Percentiles rank a stretch among this genome's conserved stretches.
Conservation (phyloP, 176 grass and related monocot species). For the Musa troglodytarum region DNA sequence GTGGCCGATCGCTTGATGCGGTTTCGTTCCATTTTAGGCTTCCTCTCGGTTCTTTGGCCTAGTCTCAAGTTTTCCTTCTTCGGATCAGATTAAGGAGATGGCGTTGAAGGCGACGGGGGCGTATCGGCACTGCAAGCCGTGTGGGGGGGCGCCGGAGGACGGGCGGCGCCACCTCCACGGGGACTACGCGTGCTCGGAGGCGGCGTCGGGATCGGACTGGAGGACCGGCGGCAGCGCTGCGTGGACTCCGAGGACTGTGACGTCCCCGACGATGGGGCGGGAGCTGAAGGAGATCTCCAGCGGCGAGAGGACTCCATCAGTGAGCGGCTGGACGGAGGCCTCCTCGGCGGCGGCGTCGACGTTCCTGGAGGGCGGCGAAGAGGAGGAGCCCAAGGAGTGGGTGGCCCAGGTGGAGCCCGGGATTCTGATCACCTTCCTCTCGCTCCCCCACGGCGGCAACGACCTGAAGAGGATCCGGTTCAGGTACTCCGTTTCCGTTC, state of each 20-base stretch:
- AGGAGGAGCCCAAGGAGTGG: slow-evolving; percentile 87
- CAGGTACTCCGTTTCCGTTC: slow-evolving; percentile 39
- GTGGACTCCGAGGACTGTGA: slow-evolving; percentile 33
- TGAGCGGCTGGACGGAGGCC: slow-evolving; percentile 54
- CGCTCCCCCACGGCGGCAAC: slow-evolving; percentile 78
- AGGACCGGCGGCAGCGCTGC: slow-evolving; percentile 27
- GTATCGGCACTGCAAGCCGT: slow-evolving; percentile 95
- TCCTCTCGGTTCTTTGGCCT: background rate
- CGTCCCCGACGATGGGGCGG: background rate
- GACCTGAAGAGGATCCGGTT: slow-evolving; percentile 92
- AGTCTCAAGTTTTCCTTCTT: background rate
- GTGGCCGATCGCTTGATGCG: slow-evolving; percentile 6
- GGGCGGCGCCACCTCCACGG: slow-evolving; percentile 26
- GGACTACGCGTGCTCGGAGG: slow-evolving; percentile 42
- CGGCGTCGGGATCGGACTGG: slow-evolving; percentile 38
- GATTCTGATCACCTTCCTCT: slow-evolving; percentile 90
- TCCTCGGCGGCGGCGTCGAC: slow-evolving; percentile 4
- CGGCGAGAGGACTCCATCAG: slow-evolving; percentile 68
- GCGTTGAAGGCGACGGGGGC: slow-evolving; percentile 84
- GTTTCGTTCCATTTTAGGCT: background rate
- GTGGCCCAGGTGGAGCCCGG: slow-evolving; percentile 91
- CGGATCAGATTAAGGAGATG: slow-evolving; percentile 78
- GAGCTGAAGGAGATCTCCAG: slow-evolving; percentile 33
- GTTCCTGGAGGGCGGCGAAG: slow-evolving; percentile 27
- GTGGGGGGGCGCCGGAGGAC: slow-evolving; percentile 32